A percentile compares a stretch with the other conserved stretches of the same genome.
These are phyloP conservation scores for Rhazya stricta DNA, from an alignment of 257 asterid species.

Conservation along the genomic window DNA sequence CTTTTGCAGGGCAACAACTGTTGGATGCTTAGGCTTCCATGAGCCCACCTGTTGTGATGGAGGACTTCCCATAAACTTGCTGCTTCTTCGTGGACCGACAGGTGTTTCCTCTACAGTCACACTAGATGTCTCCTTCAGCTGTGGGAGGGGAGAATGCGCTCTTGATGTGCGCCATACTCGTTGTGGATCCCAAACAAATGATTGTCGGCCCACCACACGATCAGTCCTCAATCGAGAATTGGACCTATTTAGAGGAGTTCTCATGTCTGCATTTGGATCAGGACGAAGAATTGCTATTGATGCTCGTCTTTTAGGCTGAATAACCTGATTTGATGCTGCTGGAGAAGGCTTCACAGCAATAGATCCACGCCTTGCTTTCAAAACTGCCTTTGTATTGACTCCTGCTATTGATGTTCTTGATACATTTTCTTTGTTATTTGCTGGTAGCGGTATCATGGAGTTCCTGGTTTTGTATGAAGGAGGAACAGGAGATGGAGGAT, in stretches of 20 bases:
- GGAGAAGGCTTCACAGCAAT: constrained; percentile 54
- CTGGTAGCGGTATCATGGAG: constrained; percentile 53
- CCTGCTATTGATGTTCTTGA: constrained; percentile 23
- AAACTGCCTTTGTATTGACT: constrained; percentile 28
- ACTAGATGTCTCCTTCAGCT: constrained; percentile 25
- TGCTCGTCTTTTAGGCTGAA: constrained; percentile 72
- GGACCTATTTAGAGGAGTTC: constrained; percentile 46
- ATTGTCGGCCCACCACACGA: constrained; percentile 58
- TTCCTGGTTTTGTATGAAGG: constrained; percentile 36
- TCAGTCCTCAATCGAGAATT: constrained; percentile 32
- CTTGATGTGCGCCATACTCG: constrained; percentile 64
- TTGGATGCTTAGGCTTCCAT: constrained; percentile 45
- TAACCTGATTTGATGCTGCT: constrained; percentile 32
- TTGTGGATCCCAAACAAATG: constrained; percentile 76
- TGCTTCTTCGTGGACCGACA: constrained; percentile 44
- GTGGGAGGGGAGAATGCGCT: constrained; percentile 57
- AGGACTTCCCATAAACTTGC: constrained; percentile 53
- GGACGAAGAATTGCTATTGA: constrained; percentile 66
- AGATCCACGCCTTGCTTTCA: constrained; percentile 73
- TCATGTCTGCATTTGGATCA: constrained; percentile 37
- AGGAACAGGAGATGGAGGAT: constrained; percentile 39
- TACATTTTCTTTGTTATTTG: constrained; percentile 56
- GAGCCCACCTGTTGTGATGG: constrained; percentile 40
- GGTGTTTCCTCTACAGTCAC: constrained; percentile 48
- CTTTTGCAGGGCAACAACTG: constrained; percentile 38